These are phyloP conservation scores for Magnusiomyces magnusii DNA, from an alignment of 1,139 yeast genomes.

Conservation along the genomic window DNA sequence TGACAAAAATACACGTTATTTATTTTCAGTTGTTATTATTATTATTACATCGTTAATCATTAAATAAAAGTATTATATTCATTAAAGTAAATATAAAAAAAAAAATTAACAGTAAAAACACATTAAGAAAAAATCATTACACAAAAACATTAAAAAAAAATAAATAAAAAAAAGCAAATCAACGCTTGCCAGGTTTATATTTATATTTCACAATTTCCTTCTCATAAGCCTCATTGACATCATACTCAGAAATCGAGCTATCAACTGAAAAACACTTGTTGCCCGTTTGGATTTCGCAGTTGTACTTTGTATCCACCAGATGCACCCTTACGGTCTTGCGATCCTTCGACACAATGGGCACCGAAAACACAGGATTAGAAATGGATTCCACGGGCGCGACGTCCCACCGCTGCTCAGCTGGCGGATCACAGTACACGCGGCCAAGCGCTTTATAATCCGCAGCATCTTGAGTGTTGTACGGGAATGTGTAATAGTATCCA, in stretches of 20 bases:
- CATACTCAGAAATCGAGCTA: neutral
- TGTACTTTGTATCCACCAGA: neutral
- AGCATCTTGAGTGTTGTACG: neutral
- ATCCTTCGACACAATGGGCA: slow-evolving; percentile 1
- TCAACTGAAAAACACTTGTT: neutral
- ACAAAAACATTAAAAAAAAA: neutral
- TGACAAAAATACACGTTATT: no score
- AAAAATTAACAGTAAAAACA: neutral
- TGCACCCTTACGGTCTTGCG: neutral
- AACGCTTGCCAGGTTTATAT: neutral
- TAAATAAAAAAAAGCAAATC: neutral
- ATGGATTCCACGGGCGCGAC: slow-evolving; percentile 4
- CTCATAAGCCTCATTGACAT: neutral
- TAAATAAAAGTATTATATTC: neutral
- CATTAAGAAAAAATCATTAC: no score
- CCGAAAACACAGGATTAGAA: slow-evolving; percentile 1
- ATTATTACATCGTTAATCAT: neutral
- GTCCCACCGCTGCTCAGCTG: slow-evolving; percentile 5
- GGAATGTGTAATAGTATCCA: slow-evolving; percentile 4
- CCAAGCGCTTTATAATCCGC: neutral
- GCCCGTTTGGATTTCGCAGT: slow-evolving; percentile 1
- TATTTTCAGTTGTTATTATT: no score
- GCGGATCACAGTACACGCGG: slow-evolving; percentile 1
- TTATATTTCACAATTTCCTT: neutral
- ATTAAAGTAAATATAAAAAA: no score